Evolutionary conservation across 257 asterid genomes (phyloP), one percentile per base, ranked within the genome.

Genomic region (Cordia subcordata): DNA sequence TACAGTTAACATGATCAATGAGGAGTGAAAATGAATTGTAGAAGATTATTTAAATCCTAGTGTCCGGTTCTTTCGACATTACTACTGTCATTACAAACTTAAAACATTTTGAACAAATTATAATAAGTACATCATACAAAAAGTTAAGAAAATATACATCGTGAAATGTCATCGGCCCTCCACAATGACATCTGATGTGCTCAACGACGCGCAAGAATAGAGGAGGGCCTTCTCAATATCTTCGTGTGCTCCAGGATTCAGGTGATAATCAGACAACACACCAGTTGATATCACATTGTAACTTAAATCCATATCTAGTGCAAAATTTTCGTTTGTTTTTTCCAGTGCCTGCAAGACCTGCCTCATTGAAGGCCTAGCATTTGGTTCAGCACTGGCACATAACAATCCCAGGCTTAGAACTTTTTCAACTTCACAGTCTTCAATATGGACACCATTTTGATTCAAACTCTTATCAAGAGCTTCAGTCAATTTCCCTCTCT

Each of bases 291-390:
- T 14, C 47, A 42, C 10, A 10, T 14, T 14, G 12, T 42, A 1
- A 42, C 4, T 8, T 42, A 11, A 42, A 14, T 42, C 10, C 1
- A 42, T 42, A 2, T 42, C 14, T 42, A 42, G 47, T 42, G 47
- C 10, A 3, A 42, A 11, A 1, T 42, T 14, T 11, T 42, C 47
- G 15, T 14, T 66, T 63, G 61, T 80, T 62, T 79, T 79, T 58
- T 80, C 83, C 3, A 87, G 78, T 8, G 78, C 33, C 22, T 84
- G 82, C 70, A 79, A 77, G 4, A 78, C 83, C 52, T 78, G 90
- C 65, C 90, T 82, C 88, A 87, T 87, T 11, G 71, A 80, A 6
- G 94, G 90, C 81, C 96, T 77, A 5, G 64, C 70, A 10, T 53
- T 78, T 0, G 83, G 74, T 9, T 87, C 94, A 0, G 72, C 73